These are phyloP conservation scores for Polygonum maritimum DNA, from an alignment of 148 eudicot species.

Conservation along the genomic window DNA sequence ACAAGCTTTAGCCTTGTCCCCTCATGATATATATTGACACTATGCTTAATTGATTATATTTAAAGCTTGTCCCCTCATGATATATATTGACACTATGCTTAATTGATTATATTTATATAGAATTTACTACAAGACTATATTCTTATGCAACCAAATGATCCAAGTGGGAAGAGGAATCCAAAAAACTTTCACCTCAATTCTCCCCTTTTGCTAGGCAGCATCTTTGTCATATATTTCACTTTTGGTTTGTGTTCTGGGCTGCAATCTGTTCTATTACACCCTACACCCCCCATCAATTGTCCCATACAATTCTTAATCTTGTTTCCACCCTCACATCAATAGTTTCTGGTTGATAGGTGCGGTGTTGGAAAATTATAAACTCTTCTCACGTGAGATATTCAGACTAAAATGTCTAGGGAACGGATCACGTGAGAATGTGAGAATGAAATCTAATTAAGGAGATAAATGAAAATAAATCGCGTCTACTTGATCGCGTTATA, in stretches of 20 bases:
- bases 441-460: too few relatives aligned
- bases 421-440: too few relatives aligned
- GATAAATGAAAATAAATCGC: too few relatives aligned
- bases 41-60: background rate
- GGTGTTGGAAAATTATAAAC: too few relatives aligned
- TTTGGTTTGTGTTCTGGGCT: slow-evolving; percentile 30
- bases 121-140: background rate
- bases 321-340: background rate
- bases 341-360: background rate
- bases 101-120: too few relatives aligned
- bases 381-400: too few relatives aligned
- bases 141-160: background rate
- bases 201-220: slow-evolving; percentile 22
- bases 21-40: background rate
- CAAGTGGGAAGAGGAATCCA: slow-evolving; percentile 4
- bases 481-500: too few relatives aligned
- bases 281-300: background rate
- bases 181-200: slow-evolving; percentile 11
- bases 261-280: slow-evolving; percentile 14
- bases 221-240: slow-evolving; percentile 29
- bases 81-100: background rate
- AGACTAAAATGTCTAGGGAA: too few relatives aligned
- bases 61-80: background rate
- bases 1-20: slow-evolving; percentile 7
- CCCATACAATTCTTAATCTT: background rate